Conservation (phyloP, 129 eudicot species). For the Artemisia annua region DNA sequence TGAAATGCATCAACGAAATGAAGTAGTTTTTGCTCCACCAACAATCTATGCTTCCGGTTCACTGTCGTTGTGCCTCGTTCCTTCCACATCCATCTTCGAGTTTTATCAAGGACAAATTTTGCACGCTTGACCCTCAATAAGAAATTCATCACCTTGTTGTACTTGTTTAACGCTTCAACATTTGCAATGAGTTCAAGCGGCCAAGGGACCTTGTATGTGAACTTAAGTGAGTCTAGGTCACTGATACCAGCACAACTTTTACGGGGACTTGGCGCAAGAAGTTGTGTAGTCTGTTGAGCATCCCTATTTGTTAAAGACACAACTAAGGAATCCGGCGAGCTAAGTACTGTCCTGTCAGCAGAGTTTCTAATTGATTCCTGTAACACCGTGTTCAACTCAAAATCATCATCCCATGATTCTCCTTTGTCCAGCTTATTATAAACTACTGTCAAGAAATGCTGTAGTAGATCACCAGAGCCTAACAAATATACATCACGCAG, state of each 20-base stretch:
- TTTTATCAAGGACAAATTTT: slow-evolving; percentile 92
- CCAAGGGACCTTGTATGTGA: slow-evolving; percentile 96
- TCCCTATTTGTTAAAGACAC: slow-evolving; percentile 71
- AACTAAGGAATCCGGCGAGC: slow-evolving; percentile 83
- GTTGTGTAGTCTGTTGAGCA: slow-evolving; percentile 46
- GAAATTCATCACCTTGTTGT: slow-evolving; percentile 97
- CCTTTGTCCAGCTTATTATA: slow-evolving; percentile 90
- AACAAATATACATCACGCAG: slow-evolving; percentile 83
- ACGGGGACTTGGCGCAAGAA: slow-evolving; percentile 62
- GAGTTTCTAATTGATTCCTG: slow-evolving; percentile 96
- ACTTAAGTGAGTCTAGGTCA: slow-evolving; percentile 77
- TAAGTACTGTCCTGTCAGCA: slow-evolving; percentile 74
- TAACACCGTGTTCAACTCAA: slow-evolving; percentile 85
- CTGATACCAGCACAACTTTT: slow-evolving; percentile 66
- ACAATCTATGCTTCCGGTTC: slow-evolving; percentile 78
- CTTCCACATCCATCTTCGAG: slow-evolving; percentile 99
- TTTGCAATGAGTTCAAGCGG: slow-evolving; percentile 97
- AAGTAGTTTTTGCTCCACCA: slow-evolving; percentile 92
- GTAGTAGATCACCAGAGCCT: slow-evolving; percentile 99
- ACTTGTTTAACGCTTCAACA: slow-evolving; percentile 80
- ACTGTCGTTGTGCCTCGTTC: slow-evolving; percentile 59
- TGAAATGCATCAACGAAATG: slow-evolving; percentile 99
- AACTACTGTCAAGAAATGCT: slow-evolving; percentile 80
- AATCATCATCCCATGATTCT: slow-evolving; percentile 93
- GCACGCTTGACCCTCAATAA: slow-evolving; percentile 94